Base-by-base conservation (phyloP, 306 rosid species). In the Ceratonia siliqua region DNA sequence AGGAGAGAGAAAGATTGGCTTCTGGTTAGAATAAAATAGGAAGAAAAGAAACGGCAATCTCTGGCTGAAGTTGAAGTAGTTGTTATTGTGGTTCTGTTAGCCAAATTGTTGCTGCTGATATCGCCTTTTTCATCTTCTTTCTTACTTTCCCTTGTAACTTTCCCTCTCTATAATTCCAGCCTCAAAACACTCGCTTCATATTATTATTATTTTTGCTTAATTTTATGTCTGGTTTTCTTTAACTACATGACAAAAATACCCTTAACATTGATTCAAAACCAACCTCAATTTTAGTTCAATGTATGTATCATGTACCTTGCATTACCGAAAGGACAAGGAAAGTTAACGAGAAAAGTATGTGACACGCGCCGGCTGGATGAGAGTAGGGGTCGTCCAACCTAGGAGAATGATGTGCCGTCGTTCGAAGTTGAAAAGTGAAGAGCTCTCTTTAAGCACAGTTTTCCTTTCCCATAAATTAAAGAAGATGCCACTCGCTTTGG, bases 31-130 rank as follows among this genome's bases (percentile, higher is more conserved):
- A 61, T 46, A 64, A 38, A 77, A 74, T 27, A 42, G 53, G 61
- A 78, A 68, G 81, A 79, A 78, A 83, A 82, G 86, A 83, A 73
- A 17, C 81, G 76, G 88, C 85, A 83, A 81, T 77, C 88, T 83
- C 81, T 82, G 52, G 91, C 86, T 81, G 83, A 79, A 79, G 74
- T 73, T 58, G 82, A 49, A 75, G 86, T 72, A 67, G 78, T 59
- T 70, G 76, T 66, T 77, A 77, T 45, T 22, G 75, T 68, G 74
- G 28, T 55, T 85, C 81, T 28, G 58, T 57, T 38, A 72, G 27
- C 70, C 17, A 33, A 58, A 62, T 30, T 21, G 22, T 41, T 57
- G 70, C 66, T 67, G 36, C 22, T 70, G 41, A 32, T 77, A 15
- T 77, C 28, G 50, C 45, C 28, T 42, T 70, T 72, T 48, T 33